Base-by-base conservation (phyloP, 352 stramenopile genomes). In the Globisporangium spiculum region DNA sequence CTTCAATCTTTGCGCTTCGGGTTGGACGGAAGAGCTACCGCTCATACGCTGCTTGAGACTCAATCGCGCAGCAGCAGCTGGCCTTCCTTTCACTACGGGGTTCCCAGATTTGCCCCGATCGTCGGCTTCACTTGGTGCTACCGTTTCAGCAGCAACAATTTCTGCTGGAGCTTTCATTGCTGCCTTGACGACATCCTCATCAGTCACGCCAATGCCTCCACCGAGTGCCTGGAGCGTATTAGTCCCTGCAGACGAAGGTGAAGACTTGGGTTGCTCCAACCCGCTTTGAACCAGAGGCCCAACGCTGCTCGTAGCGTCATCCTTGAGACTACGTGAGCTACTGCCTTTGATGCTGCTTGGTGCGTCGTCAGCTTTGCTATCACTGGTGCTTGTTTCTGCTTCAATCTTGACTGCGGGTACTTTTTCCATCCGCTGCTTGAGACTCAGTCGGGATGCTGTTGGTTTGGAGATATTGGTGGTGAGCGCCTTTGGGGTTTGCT, bases 11-110 rank as follows among this genome's bases (percentile, higher is more conserved):
- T 9, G 14, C 7, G 41, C 41, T 50, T 50, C 41, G 16, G 0
- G 4, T 22, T 20, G 41, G 16, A 50, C 38, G 12, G 52, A 41
- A 22, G 26, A 14, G 38, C 36, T 55, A 5, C 24, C 38, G 6
- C 41, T 50, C 38, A 65, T 65, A 26, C 41, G 24, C 59, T 65
- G 41, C 60, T 57, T 56, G 5, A 65, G 26, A 44, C 60, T 57
- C 60, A 56, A 27, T 30, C 41, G 41, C 5, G 44, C 38, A 64
- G 36, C 14, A 26, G 58, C 34, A 9, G 32, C 6, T 32, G 22
- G 14, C 22, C 22, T 12, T 36, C 36, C 54, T 18, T 48, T 62
- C 52, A 34, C 52, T 46, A 46, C 38, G 38, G 12, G 12, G 2
- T 20, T 46, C 38, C 38, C 38, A 46, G 12, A 16, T 20, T 34